These are phyloP conservation scores for Fusarium veterinarium DNA, from an alignment of 2,329 filamentous ascomycete species.

Conservation along the genomic window DNA sequence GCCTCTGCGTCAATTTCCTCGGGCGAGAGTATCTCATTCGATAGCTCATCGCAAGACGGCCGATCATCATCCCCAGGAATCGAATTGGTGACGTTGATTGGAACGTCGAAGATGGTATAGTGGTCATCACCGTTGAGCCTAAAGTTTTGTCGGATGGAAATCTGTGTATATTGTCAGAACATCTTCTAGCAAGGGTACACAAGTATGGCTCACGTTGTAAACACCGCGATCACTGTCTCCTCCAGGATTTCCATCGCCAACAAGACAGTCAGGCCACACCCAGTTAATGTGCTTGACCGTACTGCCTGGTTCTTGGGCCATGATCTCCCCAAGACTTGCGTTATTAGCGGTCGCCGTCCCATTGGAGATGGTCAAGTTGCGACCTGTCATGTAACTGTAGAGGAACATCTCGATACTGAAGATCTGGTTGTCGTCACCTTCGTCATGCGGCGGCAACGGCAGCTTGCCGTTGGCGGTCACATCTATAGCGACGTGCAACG, in stretches of 20 bases:
- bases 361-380: constrained; percentile 77
- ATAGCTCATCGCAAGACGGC: constrained; percentile 61
- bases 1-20: constrained; percentile 57
- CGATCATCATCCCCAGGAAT: constrained; percentile 60
- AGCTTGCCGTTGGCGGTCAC: constrained; percentile 74
- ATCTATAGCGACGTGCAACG: constrained; percentile 74
- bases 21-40: constrained; percentile 63
- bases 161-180: constrained; percentile 52
- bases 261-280: constrained; percentile 76
- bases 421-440: constrained; percentile 67
- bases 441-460: constrained; percentile 65
- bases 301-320: constrained; percentile 71
- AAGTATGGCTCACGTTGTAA: constrained; percentile 67
- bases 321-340: constrained; percentile 65
- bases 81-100: constrained; percentile 74
- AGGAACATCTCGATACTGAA: constrained; percentile 75
- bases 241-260: constrained; percentile 66
- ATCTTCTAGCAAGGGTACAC: not conserved
- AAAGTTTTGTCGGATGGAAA: constrained; percentile 78
- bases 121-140: constrained; percentile 71
- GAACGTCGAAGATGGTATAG: constrained; percentile 78
- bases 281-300: constrained; percentile 81
- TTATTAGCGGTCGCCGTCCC: constrained; percentile 64
- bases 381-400: constrained; percentile 69
- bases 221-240: constrained; percentile 62